Conservation (phyloP, 116 monocot species). For the Posidonia oceanica region DNA sequence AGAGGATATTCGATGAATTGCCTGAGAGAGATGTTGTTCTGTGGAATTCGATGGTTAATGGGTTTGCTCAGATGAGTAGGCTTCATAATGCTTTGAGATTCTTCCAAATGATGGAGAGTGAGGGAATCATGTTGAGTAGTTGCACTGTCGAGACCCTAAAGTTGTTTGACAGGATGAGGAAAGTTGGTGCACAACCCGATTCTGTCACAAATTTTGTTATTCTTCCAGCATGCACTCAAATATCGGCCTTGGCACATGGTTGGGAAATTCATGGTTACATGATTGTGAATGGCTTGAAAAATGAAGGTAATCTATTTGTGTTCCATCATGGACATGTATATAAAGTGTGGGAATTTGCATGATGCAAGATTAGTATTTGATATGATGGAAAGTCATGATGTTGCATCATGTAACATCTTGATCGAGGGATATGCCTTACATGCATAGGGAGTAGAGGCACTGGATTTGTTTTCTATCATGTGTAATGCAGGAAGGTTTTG, state of each 20-base stretch:
- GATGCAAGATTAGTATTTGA: constrained; percentile 39
- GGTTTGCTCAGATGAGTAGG: constrained; percentile 26
- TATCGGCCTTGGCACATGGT: too few relatives aligned
- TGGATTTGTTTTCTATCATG: constrained; percentile 18
- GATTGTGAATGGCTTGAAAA: constrained; percentile 26
- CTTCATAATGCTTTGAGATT: constrained; percentile 22
- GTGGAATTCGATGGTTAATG: constrained; percentile 48
- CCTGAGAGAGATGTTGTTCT: too few relatives aligned
- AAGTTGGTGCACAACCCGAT: too few relatives aligned
- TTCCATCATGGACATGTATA: constrained; percentile 69
- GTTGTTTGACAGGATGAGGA: constrained; percentile 31
- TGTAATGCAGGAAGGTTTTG: too few relatives aligned
- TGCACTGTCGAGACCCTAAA: constrained; percentile 22
- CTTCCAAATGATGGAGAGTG: constrained; percentile 20
- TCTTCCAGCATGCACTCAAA: constrained; percentile 45
- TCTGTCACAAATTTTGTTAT: constrained; percentile 33
- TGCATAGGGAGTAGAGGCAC: constrained; percentile 27
- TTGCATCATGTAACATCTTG: constrained; percentile 80
- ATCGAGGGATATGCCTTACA: constrained; percentile 48
- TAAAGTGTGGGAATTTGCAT: constrained; percentile 40
- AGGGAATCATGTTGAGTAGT: constrained; percentile 22
- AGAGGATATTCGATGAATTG: constrained; percentile 36
- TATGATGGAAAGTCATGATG: constrained; percentile 18
- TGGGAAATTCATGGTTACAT: too few relatives aligned
- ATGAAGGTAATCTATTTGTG: too few relatives aligned